Evolutionary conservation across 108 stramenopile species (phyloP), one percentile per base, ranked within the genome.

Genomic region (Cyclotella sp.): DNA sequence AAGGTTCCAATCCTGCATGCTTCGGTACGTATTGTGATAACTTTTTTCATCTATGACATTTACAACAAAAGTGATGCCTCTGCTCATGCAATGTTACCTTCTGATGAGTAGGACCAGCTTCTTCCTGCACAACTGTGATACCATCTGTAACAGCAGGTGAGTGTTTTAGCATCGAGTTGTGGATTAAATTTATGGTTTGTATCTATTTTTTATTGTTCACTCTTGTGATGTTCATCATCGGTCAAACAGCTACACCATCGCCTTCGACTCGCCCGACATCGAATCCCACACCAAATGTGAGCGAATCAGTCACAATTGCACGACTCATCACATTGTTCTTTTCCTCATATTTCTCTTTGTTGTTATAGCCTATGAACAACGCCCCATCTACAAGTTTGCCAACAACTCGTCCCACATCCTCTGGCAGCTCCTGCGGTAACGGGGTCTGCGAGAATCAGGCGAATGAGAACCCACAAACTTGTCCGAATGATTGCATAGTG

Each of bases 1-100:
- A 73, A 61, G 73, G 73, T 9, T 30, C 49, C 3, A 68, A 68
- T n/a, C 28, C 49, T 34, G 9, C 51, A 18, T 68, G 67, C 49
- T 68, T 68, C 30, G 67, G 67, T 68, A 68, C 9, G 67, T 45
- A 21, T 22, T 58, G 55, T 28, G n/a, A n/a, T 58, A 21, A 27
- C 55, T 58, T 58, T 58, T 58, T 2, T 58, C 15, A 49, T 21
- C 1, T 24, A 6, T 24, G 55, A 12, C 12, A 16, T 16, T 62
- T 6, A 8, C 10, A 3, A 62, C 15, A 62, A 7, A 40, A 40
- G 15, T 27, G 29, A 62, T 11, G 9, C 13, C 15, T 62, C 5
- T 62, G 39, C 16, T 40, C 34, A n/a, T 62, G 3, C 34, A n/a
- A 41, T 10, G 3, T 62, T 27, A 24, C 19, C 24, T 57, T 57